Evolutionary conservation across 352 stramenopile genomes (phyloP).

Genomic region (Blastocystis hominis): DNA sequence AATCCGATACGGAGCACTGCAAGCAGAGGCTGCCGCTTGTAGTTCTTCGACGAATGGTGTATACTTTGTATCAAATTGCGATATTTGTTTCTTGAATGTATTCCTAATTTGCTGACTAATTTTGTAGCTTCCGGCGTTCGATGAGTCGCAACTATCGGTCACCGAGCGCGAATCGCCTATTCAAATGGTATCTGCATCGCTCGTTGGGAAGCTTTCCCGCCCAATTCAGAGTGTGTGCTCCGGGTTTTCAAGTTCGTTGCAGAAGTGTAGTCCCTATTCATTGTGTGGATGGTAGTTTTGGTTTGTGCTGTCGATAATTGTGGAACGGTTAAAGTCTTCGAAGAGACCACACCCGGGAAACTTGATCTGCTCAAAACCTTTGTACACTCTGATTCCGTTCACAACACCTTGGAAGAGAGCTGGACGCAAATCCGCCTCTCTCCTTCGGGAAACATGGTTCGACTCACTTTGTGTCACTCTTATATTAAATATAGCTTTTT

Average conservation of each 20-base stretch:
- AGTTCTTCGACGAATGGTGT: not conserved
- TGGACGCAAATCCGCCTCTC: conserved; percentile 7
- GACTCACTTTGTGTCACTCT: not conserved
- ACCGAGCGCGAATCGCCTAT: not conserved
- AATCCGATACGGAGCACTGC: not conserved
- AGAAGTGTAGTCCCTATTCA: not conserved
- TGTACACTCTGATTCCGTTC: not conserved
- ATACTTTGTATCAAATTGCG: conserved; percentile 5
- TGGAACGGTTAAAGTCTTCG: conserved; percentile 14
- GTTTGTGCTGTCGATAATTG: conserved; percentile 29
- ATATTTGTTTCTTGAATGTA: not conserved
- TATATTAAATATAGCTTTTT: not conserved
- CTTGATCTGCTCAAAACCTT: not conserved
- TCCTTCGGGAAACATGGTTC: conserved; percentile 23
- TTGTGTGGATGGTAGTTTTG: not conserved
- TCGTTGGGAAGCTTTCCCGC: not conserved
- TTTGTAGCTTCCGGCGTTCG: conserved; percentile 12
- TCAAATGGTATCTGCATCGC: not conserved
- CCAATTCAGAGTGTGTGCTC: conserved; percentile 22
- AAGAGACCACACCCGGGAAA: not conserved
- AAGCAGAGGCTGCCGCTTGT: not conserved
- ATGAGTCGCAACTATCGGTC: not conserved
- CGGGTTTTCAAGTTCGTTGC: not conserved
- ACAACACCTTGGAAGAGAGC: not conserved
- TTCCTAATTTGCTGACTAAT: not conserved